Conservation (phyloP, 345 rosid genomes). For the Murraya koenigii region DNA sequence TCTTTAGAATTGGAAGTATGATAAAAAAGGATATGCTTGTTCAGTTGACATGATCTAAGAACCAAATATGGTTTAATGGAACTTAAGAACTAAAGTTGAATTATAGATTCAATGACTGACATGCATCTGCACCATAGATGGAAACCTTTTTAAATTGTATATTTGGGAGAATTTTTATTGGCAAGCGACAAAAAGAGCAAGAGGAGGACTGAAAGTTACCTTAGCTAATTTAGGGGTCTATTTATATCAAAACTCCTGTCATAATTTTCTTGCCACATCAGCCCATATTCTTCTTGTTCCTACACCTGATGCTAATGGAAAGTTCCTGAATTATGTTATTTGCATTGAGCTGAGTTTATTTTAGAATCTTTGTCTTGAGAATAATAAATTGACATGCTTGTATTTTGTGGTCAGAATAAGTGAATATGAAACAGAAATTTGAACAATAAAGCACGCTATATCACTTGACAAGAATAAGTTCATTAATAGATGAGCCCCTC, state of each 20-base stretch:
- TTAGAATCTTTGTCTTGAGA: background rate
- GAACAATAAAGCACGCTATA: background rate
- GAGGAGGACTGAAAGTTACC: background rate
- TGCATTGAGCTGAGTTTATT: background rate
- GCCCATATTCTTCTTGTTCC: no score
- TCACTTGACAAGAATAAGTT: background rate
- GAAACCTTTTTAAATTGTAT: background rate
- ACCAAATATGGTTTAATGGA: background rate
- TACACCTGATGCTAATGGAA: no score
- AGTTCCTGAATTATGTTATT: no score
- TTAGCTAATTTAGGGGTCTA: no score
- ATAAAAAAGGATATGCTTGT: background rate
- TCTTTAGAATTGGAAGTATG: background rate
- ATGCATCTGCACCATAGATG: background rate
- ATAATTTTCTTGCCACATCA: no score
- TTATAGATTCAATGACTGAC: background rate
- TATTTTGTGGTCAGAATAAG: background rate
- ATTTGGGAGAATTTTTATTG: background rate
- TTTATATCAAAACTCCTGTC: no score
- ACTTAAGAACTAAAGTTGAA: background rate
- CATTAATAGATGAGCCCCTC: background rate
- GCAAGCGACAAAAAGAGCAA: background rate
- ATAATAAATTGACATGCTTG: background rate
- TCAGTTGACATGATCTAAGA: background rate
- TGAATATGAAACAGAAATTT: background rate